Percentiles rank a stretch among this genome's conserved stretches.
phyloP scores from a whole-genome alignment of 2,329 filamentous ascomycete genomes.

The Bipolaris sorokiniana region DNA sequence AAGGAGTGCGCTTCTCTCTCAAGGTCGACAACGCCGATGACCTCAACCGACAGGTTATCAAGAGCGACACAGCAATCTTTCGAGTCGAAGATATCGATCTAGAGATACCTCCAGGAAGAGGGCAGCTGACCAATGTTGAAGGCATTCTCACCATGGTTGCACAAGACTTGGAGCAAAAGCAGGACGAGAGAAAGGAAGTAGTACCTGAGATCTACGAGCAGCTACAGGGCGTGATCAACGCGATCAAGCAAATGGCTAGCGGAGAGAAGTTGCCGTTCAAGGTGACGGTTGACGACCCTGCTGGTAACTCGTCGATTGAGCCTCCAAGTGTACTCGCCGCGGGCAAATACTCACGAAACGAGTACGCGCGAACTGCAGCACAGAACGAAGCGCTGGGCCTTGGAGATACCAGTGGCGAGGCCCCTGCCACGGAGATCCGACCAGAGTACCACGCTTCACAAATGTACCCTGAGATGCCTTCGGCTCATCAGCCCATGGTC shows the following conservation, averaged over 20 bases:
- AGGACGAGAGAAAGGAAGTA: conserved; percentile 79
- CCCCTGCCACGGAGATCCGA: conserved; percentile 63
- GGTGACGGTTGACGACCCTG: conserved; percentile 84
- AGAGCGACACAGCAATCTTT: conserved; percentile 85
- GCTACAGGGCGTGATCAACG: conserved; percentile 75
- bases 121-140: conserved; percentile 92
- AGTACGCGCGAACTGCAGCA: conserved; percentile 80
- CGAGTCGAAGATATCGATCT: conserved; percentile 90
- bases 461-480: conserved; percentile 53
- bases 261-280: conserved; percentile 86
- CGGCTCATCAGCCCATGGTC: conserved; percentile 38
- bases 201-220: conserved; percentile 80
- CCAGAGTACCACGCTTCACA: conserved; percentile 59
- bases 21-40: conserved; percentile 75
- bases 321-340: conserved; percentile 76
- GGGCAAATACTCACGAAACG: conserved; percentile 87
- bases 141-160: conserved; percentile 80
- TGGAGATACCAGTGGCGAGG: conserved; percentile 54
- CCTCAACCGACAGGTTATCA: conserved; percentile 86
- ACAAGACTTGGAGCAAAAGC: conserved; percentile 79
- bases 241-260: conserved; percentile 76
- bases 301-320: conserved; percentile 96
- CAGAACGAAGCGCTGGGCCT: conserved; percentile 89
- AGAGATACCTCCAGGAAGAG: conserved; percentile 88
- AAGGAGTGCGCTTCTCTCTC: conserved; percentile 82